These are phyloP conservation scores for Aspergillus aculeatus DNA, from an alignment of 2,329 filamentous ascomycete species.

Conservation along the genomic window DNA sequence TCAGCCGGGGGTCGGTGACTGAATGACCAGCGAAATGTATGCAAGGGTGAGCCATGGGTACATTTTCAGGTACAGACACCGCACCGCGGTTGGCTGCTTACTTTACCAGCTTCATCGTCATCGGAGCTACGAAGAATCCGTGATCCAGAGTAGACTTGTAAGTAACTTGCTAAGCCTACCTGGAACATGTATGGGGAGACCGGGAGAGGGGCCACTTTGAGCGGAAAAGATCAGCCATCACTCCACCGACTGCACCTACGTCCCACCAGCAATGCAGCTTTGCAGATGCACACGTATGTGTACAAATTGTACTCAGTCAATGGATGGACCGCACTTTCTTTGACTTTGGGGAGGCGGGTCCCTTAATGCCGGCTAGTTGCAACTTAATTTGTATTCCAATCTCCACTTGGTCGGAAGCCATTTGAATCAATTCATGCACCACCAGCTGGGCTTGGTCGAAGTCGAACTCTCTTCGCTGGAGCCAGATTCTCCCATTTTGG, in stretches of 20 bases:
- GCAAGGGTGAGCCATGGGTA: not conserved
- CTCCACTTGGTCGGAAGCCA: not conserved
- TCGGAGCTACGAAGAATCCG: not conserved
- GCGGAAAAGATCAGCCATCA: not conserved
- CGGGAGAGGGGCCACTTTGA: not conserved
- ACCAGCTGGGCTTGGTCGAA: not conserved
- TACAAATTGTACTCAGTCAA: not conserved
- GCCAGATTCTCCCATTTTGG: not conserved
- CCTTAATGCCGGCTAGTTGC: constrained; percentile 5
- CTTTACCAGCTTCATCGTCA: not conserved
- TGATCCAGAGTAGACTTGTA: not conserved
- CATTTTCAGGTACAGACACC: not conserved
- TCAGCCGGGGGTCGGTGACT: not conserved
- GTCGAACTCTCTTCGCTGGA: not conserved
- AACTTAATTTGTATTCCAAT: constrained; percentile 7
- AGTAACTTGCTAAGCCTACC: not conserved
- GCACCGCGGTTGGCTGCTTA: not conserved
- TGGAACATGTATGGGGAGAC: not conserved
- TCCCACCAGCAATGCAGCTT: not conserved
- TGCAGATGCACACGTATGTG: not conserved
- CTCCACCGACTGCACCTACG: not conserved
- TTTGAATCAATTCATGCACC: not conserved
- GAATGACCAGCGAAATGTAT: not conserved
- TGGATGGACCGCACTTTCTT: not conserved
- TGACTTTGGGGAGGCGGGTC: not conserved